Percentiles rank a stretch among this genome's conserved stretches.
phyloP scores from a whole-genome alignment of 306 rosid genomes.

The Cajanus cajan region DNA sequence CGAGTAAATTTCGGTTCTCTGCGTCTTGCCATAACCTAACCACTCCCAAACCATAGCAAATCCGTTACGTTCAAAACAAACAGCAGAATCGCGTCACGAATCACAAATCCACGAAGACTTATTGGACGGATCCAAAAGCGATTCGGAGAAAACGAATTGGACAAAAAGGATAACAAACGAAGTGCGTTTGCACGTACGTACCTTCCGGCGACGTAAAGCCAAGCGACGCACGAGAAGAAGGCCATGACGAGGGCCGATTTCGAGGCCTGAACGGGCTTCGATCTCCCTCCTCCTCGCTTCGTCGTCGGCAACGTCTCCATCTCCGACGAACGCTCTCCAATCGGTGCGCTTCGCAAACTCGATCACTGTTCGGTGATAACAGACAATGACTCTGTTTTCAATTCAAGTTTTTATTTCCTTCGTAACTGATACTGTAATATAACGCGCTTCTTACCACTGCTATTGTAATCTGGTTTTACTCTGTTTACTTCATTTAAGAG shows the following conservation, averaged over 20 bases:
- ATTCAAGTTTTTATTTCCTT: neutral
- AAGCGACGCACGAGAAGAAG: slow-evolving; percentile 91
- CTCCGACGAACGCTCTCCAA: neutral
- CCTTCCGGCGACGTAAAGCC: slow-evolving; percentile 99
- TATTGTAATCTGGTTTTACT: neutral
- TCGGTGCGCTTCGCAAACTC: neutral
- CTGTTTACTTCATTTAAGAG: neutral
- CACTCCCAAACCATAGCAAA: neutral
- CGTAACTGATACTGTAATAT: neutral
- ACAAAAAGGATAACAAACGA: no score
- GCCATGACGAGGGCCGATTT: slow-evolving; percentile 80
- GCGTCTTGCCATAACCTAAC: slow-evolving; percentile 99
- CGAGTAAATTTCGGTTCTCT: slow-evolving; percentile 72
- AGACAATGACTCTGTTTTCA: neutral
- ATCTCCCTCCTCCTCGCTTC: slow-evolving; percentile 77
- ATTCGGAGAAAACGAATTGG: neutral
- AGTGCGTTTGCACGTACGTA: neutral
- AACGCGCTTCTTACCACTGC: no score
- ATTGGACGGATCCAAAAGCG: slow-evolving; percentile 13
- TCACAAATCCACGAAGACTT: neutral
- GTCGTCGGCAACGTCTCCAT: slow-evolving; percentile 81
- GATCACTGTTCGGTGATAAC: neutral
- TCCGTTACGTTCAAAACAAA: neutral
- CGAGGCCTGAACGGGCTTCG: slow-evolving; percentile 65
- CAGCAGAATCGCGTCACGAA: neutral